phyloP scores from a whole-genome alignment of 345 rosid species.

The Arabidopsis thaliana region DNA sequence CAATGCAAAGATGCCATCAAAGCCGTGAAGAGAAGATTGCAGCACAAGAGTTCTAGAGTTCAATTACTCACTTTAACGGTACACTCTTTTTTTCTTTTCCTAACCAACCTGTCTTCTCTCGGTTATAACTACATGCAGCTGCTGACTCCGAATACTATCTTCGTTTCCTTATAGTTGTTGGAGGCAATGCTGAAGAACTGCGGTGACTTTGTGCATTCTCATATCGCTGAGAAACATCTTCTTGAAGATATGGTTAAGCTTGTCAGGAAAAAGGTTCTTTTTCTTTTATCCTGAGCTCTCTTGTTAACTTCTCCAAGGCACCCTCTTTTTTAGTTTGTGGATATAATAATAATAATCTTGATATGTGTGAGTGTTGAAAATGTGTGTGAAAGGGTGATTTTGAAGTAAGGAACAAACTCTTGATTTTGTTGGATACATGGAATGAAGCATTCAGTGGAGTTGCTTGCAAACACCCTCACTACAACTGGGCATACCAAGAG shows the following conservation, averaged over 20 bases:
- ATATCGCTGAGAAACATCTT: conserved; percentile 79
- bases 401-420: conserved; percentile 76
- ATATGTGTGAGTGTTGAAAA: neutral
- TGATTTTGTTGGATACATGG: conserved; percentile 91
- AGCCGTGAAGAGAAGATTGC: conserved; percentile 88
- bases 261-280: conserved; percentile 72
- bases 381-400: conserved; percentile 62
- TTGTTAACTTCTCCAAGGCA: neutral
- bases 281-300: neutral
- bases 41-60: conserved; percentile 78
- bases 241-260: conserved; percentile 88
- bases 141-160: neutral
- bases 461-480: conserved; percentile 76
- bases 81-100: neutral
- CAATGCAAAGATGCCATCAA: conserved; percentile 88
- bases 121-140: neutral
- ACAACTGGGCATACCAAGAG: conserved; percentile 86
- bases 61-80: conserved; percentile 94
- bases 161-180: conserved; percentile 66
- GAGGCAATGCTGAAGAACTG: conserved; percentile 98
- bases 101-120: neutral
- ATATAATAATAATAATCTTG: neutral
- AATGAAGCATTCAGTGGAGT: conserved; percentile 93
- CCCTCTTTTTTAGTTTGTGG: neutral
- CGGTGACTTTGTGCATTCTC: conserved; percentile 79